phyloP scores from a whole-genome alignment of 106 monocot species.

The Dioscorea dumetorum region DNA sequence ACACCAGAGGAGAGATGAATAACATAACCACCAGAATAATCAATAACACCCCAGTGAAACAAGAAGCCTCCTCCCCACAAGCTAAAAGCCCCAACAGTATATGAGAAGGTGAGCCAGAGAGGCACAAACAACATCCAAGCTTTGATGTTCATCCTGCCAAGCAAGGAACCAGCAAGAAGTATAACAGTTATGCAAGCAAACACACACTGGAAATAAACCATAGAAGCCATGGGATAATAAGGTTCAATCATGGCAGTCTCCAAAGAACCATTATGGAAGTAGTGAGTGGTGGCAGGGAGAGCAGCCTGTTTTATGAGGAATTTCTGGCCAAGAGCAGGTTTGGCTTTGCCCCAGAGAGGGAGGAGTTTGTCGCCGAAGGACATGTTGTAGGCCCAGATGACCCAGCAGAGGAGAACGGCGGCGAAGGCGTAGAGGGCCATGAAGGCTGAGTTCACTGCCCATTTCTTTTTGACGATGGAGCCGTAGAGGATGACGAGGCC shows the following conservation, averaged over 20 bases:
- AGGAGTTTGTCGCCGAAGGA: conserved; percentile 57
- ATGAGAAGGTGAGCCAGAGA: conserved; percentile 53
- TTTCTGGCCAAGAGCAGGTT: conserved; percentile 38
- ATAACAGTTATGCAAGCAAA: conserved; percentile 55
- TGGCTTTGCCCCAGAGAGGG: conserved; percentile 57
- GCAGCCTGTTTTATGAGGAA: conserved; percentile 30
- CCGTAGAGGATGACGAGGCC: conserved; percentile 48
- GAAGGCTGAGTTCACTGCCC: conserved; percentile 53
- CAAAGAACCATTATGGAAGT: conserved; percentile 11
- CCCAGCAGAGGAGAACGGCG: conserved; percentile 55
- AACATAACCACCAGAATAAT: conserved; percentile 49
- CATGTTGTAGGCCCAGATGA: conserved; percentile 51
- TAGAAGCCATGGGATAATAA: conserved; percentile 49
- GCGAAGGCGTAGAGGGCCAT: conserved; percentile 56
- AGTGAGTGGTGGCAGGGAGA: conserved; percentile 32
- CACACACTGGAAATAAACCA: conserved; percentile 59
- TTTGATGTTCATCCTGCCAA: conserved; percentile 49
- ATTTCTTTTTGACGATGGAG: conserved; percentile 47
- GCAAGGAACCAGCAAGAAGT: conserved; percentile 40
- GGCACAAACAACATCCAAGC: conserved; percentile 65
- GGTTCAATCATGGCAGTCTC: conserved; percentile 29
- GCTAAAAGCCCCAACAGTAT: conserved; percentile 42
- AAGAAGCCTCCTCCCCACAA: conserved; percentile 49
- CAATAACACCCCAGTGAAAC: conserved; percentile 52
- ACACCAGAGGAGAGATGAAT: conserved; percentile 46